Conservation (phyloP, 192 early-diverging fungal genomes). For the Mortierella alpina region DNA sequence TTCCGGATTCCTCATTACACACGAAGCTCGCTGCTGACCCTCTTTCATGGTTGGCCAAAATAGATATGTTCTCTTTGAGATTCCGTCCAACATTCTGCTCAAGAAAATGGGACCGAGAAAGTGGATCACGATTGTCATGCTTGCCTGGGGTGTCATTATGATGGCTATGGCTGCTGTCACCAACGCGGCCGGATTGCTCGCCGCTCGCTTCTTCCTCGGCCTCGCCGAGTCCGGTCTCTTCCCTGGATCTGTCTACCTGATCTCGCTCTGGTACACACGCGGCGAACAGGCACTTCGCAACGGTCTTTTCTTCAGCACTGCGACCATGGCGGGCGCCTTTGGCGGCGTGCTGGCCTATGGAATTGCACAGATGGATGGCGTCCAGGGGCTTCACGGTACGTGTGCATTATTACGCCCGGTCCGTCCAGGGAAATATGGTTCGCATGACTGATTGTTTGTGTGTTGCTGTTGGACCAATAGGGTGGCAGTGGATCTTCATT, state of each 20-base stretch:
- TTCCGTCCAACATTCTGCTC: slow-evolving; percentile 77
- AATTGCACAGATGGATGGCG: slow-evolving; percentile 69
- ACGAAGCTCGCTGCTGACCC: neutral
- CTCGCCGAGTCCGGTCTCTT: slow-evolving; percentile 67
- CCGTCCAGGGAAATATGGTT: neutral
- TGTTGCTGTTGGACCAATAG: slow-evolving; percentile 2
- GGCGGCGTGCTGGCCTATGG: slow-evolving; percentile 75
- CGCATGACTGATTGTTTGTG: neutral
- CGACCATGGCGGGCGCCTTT: slow-evolving; percentile 68
- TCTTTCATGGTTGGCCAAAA: neutral
- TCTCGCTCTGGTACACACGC: slow-evolving; percentile 70
- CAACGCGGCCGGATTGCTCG: slow-evolving; percentile 55
- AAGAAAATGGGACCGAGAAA: slow-evolving; percentile 66
- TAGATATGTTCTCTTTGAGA: slow-evolving; percentile 76
- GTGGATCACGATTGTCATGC: slow-evolving; percentile 70
- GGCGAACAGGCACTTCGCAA: slow-evolving; percentile 64
- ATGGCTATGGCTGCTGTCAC: slow-evolving; percentile 62
- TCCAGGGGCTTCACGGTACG: slow-evolving; percentile 53
- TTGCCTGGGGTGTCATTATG: slow-evolving; percentile 66
- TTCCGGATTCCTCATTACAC: neutral
- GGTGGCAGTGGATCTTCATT: slow-evolving; percentile 77
- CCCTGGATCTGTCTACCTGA: slow-evolving; percentile 67
- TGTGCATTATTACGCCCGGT: neutral
- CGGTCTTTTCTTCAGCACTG: slow-evolving; percentile 63
- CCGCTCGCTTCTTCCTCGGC: slow-evolving; percentile 70